phyloP scores from a whole-genome alignment of 2,329 filamentous ascomycete species.

The Aquanectria penicillioides region DNA sequence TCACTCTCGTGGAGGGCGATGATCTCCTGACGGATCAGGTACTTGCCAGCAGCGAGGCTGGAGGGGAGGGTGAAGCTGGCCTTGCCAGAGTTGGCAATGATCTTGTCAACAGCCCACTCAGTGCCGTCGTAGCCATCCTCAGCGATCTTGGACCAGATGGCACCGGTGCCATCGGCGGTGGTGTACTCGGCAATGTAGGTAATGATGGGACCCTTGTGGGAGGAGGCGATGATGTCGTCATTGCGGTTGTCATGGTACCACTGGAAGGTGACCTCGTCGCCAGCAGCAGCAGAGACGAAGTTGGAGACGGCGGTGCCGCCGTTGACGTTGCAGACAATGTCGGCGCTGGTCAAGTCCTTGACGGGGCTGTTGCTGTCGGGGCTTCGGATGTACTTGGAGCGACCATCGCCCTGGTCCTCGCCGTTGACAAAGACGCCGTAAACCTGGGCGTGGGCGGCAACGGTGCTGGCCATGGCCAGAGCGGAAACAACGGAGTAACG shows the following conservation, averaged over 20 bases:
- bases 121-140: slow-evolving; percentile 49
- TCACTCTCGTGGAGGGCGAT: slow-evolving; percentile 62
- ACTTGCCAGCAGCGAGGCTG: slow-evolving; percentile 59
- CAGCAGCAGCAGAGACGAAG: slow-evolving; percentile 56
- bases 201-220: slow-evolving; percentile 63
- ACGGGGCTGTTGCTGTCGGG: slow-evolving; percentile 56
- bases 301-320: slow-evolving; percentile 47
- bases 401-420: slow-evolving; percentile 54
- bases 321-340: slow-evolving; percentile 58
- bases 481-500: slow-evolving; percentile 46
- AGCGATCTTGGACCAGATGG: slow-evolving; percentile 61
- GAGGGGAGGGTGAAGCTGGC: slow-evolving; percentile 59
- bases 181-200: slow-evolving; percentile 61
- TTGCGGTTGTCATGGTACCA: slow-evolving; percentile 61
- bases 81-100: slow-evolving; percentile 61
- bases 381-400: slow-evolving; percentile 54
- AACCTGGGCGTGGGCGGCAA: slow-evolving; percentile 57
- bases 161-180: slow-evolving; percentile 54
- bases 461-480: slow-evolving; percentile 50
- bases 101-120: slow-evolving; percentile 55
- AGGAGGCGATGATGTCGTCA: slow-evolving; percentile 64
- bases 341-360: slow-evolving; percentile 55
- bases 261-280: slow-evolving; percentile 58
- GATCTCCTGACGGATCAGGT: slow-evolving; percentile 65
- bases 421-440: slow-evolving; percentile 60